These are phyloP conservation scores for Lyophyllum semitale DNA, from an alignment of 768 basidiomycete genomes.

Conservation along the genomic window DNA sequence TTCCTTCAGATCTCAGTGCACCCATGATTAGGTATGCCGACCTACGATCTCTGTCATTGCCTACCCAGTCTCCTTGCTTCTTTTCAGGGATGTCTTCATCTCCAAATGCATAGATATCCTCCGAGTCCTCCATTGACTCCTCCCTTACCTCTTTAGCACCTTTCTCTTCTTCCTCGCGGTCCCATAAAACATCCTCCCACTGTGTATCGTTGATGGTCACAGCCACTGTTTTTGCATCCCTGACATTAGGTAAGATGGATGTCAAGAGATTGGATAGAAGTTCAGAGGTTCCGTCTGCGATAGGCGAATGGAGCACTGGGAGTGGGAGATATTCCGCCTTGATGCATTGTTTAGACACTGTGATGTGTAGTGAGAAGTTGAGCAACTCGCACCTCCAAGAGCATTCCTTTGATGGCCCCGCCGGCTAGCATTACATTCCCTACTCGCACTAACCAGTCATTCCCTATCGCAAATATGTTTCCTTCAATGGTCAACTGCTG, in stretches of 20 bases:
- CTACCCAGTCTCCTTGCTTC: conserved; percentile 71
- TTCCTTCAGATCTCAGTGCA: conserved; percentile 70
- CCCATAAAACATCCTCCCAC: conserved; percentile 83
- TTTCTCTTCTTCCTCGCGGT: conserved; percentile 63
- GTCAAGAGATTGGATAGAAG: conserved; percentile 74
- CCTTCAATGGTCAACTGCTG: conserved; percentile 78
- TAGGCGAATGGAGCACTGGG: conserved; percentile 63
- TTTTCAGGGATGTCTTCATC: conserved; percentile 52
- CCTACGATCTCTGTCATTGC: conserved; percentile 75
- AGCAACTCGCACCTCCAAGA: conserved; percentile 62
- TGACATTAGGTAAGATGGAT: conserved; percentile 72
- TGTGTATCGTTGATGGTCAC: conserved; percentile 77
- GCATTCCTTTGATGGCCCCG: conserved; percentile 79
- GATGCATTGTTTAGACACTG: not conserved
- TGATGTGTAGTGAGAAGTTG: not conserved
- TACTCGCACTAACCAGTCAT: conserved; percentile 78
- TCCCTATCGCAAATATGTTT: conserved; percentile 72
- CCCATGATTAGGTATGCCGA: conserved; percentile 82
- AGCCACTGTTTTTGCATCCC: conserved; percentile 73
- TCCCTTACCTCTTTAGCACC: conserved; percentile 22
- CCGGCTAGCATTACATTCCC: conserved; percentile 79
- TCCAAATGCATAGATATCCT: conserved; percentile 65
- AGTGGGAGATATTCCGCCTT: conserved; percentile 88
- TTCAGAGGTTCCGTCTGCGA: conserved; percentile 69
- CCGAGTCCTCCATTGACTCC: conserved; percentile 26